These are phyloP conservation scores for Lentinula sp. DNA, from an alignment of 768 basidiomycete genomes.

Conservation along the genomic window DNA sequence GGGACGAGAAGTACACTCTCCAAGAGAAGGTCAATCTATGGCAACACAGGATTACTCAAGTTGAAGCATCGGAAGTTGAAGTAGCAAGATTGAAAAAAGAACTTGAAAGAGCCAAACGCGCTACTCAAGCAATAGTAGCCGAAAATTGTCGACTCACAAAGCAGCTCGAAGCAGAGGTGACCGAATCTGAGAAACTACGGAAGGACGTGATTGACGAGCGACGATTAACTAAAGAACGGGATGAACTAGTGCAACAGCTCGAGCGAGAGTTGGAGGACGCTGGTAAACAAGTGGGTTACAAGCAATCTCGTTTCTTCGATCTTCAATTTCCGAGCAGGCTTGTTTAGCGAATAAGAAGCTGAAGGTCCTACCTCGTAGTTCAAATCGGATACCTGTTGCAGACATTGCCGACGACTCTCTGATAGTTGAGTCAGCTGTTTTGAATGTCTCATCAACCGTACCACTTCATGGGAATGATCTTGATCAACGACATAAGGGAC, in stretches of 20 bases:
- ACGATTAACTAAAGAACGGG: background rate
- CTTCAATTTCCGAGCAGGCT: background rate
- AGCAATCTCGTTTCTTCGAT: background rate
- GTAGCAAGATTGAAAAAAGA: background rate
- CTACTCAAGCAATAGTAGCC: background rate
- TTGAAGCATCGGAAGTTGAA: background rate
- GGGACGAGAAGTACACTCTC: background rate
- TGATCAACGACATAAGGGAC: background rate
- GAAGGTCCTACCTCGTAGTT: background rate
- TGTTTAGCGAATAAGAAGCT: background rate
- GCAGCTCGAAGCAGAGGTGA: background rate
- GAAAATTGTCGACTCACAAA: background rate
- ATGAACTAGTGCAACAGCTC: background rate
- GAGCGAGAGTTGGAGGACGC: background rate
- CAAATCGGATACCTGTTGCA: background rate
- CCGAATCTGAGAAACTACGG: background rate
- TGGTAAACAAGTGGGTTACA: background rate
- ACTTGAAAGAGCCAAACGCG: background rate
- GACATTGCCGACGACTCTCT: background rate
- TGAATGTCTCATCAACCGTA: background rate
- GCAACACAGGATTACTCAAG: background rate
- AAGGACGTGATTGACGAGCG: background rate
- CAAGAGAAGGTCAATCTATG: conserved; percentile 4
- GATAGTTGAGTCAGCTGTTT: background rate
- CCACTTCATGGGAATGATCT: background rate